Evolutionary conservation across 305 asterid genomes (phyloP), one percentile per base, ranked within the genome.

Genomic region (Ajuga reptans): DNA sequence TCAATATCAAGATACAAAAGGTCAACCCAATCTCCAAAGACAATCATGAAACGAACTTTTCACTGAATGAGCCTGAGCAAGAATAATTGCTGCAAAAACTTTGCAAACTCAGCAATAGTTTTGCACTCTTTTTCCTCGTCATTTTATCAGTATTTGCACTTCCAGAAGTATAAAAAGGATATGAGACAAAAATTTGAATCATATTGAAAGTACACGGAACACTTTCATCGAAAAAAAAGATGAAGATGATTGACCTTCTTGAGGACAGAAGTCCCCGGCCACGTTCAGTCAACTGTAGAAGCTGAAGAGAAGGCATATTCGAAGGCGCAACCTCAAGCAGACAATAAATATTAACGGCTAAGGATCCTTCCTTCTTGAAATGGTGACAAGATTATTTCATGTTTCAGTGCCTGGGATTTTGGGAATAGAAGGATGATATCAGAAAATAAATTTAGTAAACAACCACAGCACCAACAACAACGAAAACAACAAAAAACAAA

Each of bases 281-380:
- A 81, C 80, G 97, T 76, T 91, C 96, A 52, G 97, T 93, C 82
- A 93, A 81, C 86, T 87, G 95, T 79, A 93, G 82, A 80, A 93
- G 96, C 86, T 93, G 99, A 82, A 89, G 99, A 60, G 99, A 90
- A 71, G 92, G 90, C 99, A 93, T 93, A 55, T 69, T 76, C 58
- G 63, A 50, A 72, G 78, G 80, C 68, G 80, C 68, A 72, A 73
- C 69, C 82, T 82, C 72, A 76, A 68, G 80, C 69, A 60, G 68
- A 74, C 68, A 81, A 73, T 64, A 81, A 75, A 60, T 71, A 62
- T 69, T 61, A 78, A 75, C 70, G 72, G 81, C 81, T 62, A 45
- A n/a, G 68, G 56, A 74, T 17, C 50, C 73, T 52, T 72, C 77
- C 76, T 71, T 66, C 75, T 66, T 68, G 81, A 68, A 68, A 41